Base-by-base conservation (phyloP, 179 eudicot genomes). In the Pouteria campechiana region DNA sequence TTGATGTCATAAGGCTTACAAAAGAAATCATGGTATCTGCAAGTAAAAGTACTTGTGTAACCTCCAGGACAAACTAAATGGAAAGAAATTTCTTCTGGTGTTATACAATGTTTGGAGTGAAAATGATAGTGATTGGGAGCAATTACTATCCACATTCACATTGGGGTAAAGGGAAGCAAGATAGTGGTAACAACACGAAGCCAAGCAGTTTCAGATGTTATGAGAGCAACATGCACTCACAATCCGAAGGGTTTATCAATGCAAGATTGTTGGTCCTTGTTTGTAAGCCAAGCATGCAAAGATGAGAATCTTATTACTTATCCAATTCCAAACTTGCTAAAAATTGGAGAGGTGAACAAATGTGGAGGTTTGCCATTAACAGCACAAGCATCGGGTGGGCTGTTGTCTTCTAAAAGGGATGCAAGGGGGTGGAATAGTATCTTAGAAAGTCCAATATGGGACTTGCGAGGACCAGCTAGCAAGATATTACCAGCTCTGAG, bases 101-200 rank as follows among this genome's bases (percentile, higher is more conserved):
- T 17, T 52, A 6, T 47, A 52, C 15, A 41, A 52, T 24, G 36
- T 52, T 0, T 52, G 57, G 57, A 52, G 32, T n/a, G 36, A 27
- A 9, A 31, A 52, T 7, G 7, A 3, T 9, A 27, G 22, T 1
- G n/a, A 12, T 0, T 52, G 57, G 57, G 14, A 25, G 2, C n/a
- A 24, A 1, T 24, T 52, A 15, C n/a, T n/a, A 2, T 22, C 0
- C 17, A 8, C 5, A 18, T 32, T 0, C 14, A 41, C 2, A 4
- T 17, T 1, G 35, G 31, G 0, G 38, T 30, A 7, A 17, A 6
- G 3, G 41, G 57, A 8, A 52, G 47, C 24, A 42, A 32, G n/a
- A 42, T 52, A 4, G 10, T 52, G 7, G 41, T 41, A 6, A 52
- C 57, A 10, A 42, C 57, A 2, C 39, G 48, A 4, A 17, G 20